A percentile compares a stretch with the other conserved stretches of the same genome.
Conservation (phyloP, 1,139 yeast genomes). For the Scheffersomyces segobiensis region DNA sequence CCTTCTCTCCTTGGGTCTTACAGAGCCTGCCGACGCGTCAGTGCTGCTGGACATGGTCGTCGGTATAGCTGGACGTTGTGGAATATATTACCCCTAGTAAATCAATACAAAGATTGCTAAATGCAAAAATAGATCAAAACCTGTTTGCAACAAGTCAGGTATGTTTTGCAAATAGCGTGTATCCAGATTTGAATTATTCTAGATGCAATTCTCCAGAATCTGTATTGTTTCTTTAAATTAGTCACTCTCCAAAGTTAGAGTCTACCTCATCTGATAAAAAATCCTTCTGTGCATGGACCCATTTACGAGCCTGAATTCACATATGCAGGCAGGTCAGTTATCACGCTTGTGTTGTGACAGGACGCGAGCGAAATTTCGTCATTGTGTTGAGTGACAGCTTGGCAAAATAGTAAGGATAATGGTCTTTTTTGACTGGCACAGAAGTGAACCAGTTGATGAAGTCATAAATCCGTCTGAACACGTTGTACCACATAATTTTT, state of each 20-base stretch:
- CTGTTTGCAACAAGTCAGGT: neutral
- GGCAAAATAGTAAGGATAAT: neutral
- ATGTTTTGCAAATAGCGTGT: neutral
- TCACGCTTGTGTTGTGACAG: neutral
- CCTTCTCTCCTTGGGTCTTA: constrained; percentile 6
- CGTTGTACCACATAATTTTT: neutral
- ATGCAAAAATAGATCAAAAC: neutral
- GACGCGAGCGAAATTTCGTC: neutral
- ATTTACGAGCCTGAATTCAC: neutral
- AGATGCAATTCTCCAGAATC: neutral
- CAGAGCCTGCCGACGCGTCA: neutral
- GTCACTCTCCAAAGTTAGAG: neutral
- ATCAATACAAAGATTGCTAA: neutral
- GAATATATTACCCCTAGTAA: neutral
- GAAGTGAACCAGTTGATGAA: neutral
- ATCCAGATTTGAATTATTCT: neutral
- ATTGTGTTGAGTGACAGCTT: neutral
- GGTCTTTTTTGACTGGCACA: neutral
- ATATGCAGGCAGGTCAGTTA: neutral
- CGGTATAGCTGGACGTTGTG: neutral
- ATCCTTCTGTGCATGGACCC: neutral
- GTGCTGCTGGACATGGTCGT: neutral
- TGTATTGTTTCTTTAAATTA: neutral
- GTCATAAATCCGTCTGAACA: neutral
- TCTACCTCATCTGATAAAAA: neutral